These are phyloP conservation scores for Salix caprea DNA, from an alignment of 345 rosid genomes.

Conservation along the genomic window DNA sequence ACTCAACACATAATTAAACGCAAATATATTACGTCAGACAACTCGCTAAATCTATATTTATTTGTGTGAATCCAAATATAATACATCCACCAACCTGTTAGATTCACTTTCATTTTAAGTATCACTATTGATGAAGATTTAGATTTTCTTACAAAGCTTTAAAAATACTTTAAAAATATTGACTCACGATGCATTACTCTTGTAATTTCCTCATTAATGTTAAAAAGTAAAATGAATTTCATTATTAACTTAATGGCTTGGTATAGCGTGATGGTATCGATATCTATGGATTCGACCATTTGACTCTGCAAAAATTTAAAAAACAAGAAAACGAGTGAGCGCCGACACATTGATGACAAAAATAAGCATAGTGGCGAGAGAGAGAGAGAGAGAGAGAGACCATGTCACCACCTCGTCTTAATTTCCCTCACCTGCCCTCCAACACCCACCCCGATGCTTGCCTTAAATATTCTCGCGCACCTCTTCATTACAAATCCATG, in stretches of 20 bases:
- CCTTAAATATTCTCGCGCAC: slow-evolving; percentile 8
- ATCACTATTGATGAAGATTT: too few relatives aligned
- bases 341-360: background rate
- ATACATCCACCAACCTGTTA: too few relatives aligned
- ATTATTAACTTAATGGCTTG: background rate
- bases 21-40: too few relatives aligned
- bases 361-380: too few relatives aligned
- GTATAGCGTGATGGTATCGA: background rate
- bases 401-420: background rate
- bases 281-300: background rate
- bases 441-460: background rate
- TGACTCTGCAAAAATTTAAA: background rate
- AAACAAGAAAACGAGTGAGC: background rate
- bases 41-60: too few relatives aligned
- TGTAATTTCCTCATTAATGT: too few relatives aligned
- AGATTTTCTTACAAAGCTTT: too few relatives aligned
- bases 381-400: background rate
- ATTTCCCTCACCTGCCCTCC: slow-evolving; percentile 14
- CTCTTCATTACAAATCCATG: background rate
- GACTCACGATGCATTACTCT: too few relatives aligned
- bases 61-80: too few relatives aligned
- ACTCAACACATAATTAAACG: too few relatives aligned
- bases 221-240: background rate
- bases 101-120: too few relatives aligned
- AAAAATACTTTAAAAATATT: too few relatives aligned